Evolutionary conservation across 73 alveolate genomes (phyloP), one percentile per base, ranked within the genome.

Genomic region (Tetrahymena malaccensis): DNA sequence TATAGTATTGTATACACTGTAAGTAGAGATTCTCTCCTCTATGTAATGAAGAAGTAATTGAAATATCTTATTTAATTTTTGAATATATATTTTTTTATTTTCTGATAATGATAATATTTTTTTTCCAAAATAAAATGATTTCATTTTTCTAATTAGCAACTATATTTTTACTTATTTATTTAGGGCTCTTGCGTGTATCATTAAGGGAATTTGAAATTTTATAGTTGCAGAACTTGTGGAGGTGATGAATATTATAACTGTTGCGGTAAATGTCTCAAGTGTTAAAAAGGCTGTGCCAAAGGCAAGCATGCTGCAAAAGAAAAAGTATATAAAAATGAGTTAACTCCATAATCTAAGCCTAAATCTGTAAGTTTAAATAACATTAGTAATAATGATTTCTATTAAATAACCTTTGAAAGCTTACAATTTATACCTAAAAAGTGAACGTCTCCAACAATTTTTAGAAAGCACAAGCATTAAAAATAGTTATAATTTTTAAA

Each of bases 141-240:
- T 70, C 2, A 10, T 9, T n/a, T 27, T n/a, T 12, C 10, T 70
- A 9, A 8, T 19, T n/a, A n/a, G n/a, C n/a, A n/a, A 70, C 6
- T n/a, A 31, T 70, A 40, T 7, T 10, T 40, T 11, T 2, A 40
- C 9, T 40, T 40, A 40, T 8, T 22, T 56, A 21, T 56, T 56
- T 85, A 94, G 43, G 96, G 96, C 27, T 35, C 43, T 10, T 94
- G 96, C 31, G 21, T 93, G 0, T 94, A 94, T 94, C 96, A 94
- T 15, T 34, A 89, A 13, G 96, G 96, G 15, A 94, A 93, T 22
- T 35, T 94, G 50, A 94, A 94, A 93, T 94, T 55, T 40, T 94
- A 94, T 93, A 38, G 93, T 11, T 94, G 96, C 33, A 85, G 93
- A 93, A 95, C 96, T 21, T 94, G 96, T 94, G 96, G 96, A n/a